Percentiles rank a stretch among this genome's conserved stretches.
Evolutionary conservation across 495 filamentous ascomycete species (phyloP).

Genomic region (Darksidea phi): DNA sequence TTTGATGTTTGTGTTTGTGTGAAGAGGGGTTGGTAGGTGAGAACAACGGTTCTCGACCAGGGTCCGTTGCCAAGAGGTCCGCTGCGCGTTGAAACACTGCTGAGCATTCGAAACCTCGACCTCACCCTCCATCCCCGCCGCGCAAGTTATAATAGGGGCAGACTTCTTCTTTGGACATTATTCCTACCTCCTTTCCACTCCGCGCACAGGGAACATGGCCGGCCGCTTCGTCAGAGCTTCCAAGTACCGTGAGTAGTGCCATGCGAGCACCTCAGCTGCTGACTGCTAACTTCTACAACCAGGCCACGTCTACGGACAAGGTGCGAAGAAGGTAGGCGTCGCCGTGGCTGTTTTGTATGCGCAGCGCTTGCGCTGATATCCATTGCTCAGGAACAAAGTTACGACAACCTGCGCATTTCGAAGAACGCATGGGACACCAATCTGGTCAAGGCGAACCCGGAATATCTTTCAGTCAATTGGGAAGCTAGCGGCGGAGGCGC

Average conservation of each 20-base stretch:
- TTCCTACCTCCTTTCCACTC: background rate
- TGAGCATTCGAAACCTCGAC: background rate
- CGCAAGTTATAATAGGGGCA: background rate
- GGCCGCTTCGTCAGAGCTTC: conserved; percentile 97
- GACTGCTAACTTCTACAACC: conserved; percentile 38
- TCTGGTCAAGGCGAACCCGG: conserved; percentile 94
- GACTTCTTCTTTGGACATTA: background rate
- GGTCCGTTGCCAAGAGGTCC: too few species aligned
- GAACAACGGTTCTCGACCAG: too few species aligned
- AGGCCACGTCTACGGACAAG: conserved; percentile 97
- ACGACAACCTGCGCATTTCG: conserved; percentile 92
- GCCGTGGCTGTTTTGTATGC: background rate
- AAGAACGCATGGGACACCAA: conserved; percentile 99
- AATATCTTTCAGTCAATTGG: conserved; percentile 97
- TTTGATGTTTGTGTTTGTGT: background rate
- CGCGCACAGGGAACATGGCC: conserved; percentile 60
- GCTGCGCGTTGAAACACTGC: too few species aligned
- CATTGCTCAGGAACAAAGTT: conserved; percentile 71
- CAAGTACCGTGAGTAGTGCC: conserved; percentile 82
- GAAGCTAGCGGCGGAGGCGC: conserved; percentile 94
- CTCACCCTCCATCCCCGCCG: background rate
- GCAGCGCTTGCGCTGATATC: conserved; percentile 12
- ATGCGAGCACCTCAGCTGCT: conserved; percentile 40
- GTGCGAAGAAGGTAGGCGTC: conserved; percentile 69
- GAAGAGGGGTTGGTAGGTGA: too few species aligned